Conservation (phyloP, 352 stramenopile species). For the Hyaloperonospora arabidopsidis region DNA sequence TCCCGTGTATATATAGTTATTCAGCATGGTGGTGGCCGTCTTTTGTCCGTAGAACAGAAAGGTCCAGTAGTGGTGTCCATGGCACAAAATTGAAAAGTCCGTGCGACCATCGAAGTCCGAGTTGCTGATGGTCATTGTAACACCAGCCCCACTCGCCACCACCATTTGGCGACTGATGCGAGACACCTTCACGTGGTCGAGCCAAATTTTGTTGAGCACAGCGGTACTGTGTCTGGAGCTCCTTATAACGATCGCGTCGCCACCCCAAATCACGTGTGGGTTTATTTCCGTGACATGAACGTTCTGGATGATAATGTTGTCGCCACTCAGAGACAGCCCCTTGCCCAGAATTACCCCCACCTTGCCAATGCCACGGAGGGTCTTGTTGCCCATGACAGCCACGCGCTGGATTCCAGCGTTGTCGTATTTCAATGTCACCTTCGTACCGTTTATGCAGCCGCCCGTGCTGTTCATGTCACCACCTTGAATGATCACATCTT, state of each 20-base stretch:
- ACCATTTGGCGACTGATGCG: slow-evolving; percentile 22
- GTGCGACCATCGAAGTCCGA: slow-evolving; percentile 46
- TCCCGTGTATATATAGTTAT: slow-evolving; percentile 24
- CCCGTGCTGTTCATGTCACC: slow-evolving; percentile 38
- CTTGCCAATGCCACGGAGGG: slow-evolving; percentile 2
- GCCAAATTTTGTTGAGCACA: too few species aligned
- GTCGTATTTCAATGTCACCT: slow-evolving; percentile 19
- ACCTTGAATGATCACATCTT: slow-evolving; percentile 35
- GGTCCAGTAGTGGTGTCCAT: slow-evolving; percentile 48
- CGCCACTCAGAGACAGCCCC: not conserved
- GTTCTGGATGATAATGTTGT: slow-evolving; percentile 9
- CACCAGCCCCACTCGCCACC: slow-evolving; percentile 26
- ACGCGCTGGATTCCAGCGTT: slow-evolving; percentile 24
- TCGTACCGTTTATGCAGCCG: slow-evolving; percentile 29
- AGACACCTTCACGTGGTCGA: too few species aligned
- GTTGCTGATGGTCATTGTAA: slow-evolving; percentile 42
- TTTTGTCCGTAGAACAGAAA: slow-evolving; percentile 29
- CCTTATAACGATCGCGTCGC: slow-evolving; percentile 23
- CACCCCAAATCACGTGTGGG: slow-evolving; percentile 34
- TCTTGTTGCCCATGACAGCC: not conserved
- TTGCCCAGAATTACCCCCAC: slow-evolving; percentile 1
- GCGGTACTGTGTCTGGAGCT: slow-evolving; percentile 7
- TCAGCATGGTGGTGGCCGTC: slow-evolving; percentile 26
- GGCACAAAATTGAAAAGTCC: slow-evolving; percentile 33
- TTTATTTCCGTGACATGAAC: slow-evolving; percentile 40